Base-by-base conservation (phyloP, 2,329 filamentous ascomycete species). In the Onygena corvina region DNA sequence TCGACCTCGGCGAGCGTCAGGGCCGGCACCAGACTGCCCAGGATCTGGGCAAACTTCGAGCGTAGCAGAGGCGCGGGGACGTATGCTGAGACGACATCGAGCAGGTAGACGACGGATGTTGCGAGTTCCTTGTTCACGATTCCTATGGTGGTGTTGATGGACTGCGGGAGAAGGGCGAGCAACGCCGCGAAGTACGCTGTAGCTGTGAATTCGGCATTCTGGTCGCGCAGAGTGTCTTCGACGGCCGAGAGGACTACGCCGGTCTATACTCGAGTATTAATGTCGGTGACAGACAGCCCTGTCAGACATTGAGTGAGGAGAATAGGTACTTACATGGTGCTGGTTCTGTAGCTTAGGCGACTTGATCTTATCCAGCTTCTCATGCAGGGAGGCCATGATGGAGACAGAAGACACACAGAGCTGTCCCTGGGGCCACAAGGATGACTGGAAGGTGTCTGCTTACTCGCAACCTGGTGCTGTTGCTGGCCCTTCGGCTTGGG, bases 181-280 rank as follows among this genome's bases (percentile, higher is more conserved):
- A 98, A 79, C n/a, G 92, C 89, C 12, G 89, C 89, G 63, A 96
- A 95, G 70, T 96, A 98, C 53, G 84, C 87, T 12, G 92, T 95
- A 20, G 92, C 78, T 1, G 86, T 89, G 52, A 83, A 76, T 50
- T 86, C 80, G 50, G 85, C 82, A 61, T 90, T 85, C 66, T 95
- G 87, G 60, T 90, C 85, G 64, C 84, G 82, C 52, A 98, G 79
- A 35, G 88, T 95, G 59, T 93, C 84, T 67, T 98, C 92, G 60
- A 98, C 85, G 54, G 90, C 89, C 57, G 83, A 81, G 56, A 98
- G 80, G 53, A 98, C 83, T 59, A 94, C 81, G 53, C 82, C 84
- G 54, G 84, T 90, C 84, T 92, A 58, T 27, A 21, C 54, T 11
- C 42, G 25, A 31, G 27, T 6, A 36, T 53, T 47, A 54, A 56